Conservation (phyloP, 2,329 filamentous ascomycete genomes). For the Curvularia verruculosa region DNA sequence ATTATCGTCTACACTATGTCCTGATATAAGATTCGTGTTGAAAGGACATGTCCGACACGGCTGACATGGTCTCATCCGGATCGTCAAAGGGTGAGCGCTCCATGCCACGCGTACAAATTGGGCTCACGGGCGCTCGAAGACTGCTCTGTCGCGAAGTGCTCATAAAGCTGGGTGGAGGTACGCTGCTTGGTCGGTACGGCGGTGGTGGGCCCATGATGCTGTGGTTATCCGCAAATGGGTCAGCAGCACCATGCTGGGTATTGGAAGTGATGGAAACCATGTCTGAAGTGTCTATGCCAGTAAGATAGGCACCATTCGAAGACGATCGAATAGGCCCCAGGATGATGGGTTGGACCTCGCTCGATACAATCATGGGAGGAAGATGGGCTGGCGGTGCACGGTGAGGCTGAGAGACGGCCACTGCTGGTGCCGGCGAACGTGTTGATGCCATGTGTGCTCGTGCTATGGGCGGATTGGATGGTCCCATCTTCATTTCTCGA, state of each 20-base stretch:
- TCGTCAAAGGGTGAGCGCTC: slow-evolving; percentile 46
- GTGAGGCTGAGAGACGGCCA: slow-evolving; percentile 22
- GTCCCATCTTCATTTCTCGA: slow-evolving; percentile 39
- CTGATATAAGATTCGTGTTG: slow-evolving; percentile 21
- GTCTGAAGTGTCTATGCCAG: slow-evolving; percentile 49
- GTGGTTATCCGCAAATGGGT: slow-evolving; percentile 42
- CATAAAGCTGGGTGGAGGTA: slow-evolving; percentile 35
- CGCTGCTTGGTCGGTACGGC: slow-evolving; percentile 45
- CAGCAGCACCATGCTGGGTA: slow-evolving; percentile 28
- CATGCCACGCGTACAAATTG: slow-evolving; percentile 28
- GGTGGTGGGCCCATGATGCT: slow-evolving; percentile 44
- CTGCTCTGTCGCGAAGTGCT: slow-evolving; percentile 44
- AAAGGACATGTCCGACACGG: slow-evolving; percentile 43
- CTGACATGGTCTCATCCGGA: slow-evolving; percentile 38
- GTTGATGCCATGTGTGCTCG: slow-evolving; percentile 32
- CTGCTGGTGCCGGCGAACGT: slow-evolving; percentile 8
- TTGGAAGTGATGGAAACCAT: slow-evolving; percentile 39
- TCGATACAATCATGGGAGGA: slow-evolving; percentile 24
- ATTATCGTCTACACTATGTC: neutral
- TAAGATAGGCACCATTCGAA: slow-evolving; percentile 44
- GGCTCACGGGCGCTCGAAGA: slow-evolving; percentile 26
- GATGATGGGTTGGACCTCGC: slow-evolving; percentile 38
- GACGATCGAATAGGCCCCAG: slow-evolving; percentile 42
- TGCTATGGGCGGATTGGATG: slow-evolving; percentile 11
- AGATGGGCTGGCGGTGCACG: slow-evolving; percentile 21